Conservation (phyloP, 2,329 filamentous ascomycete genomes). For the Torrubiella hemipterigena region DNA sequence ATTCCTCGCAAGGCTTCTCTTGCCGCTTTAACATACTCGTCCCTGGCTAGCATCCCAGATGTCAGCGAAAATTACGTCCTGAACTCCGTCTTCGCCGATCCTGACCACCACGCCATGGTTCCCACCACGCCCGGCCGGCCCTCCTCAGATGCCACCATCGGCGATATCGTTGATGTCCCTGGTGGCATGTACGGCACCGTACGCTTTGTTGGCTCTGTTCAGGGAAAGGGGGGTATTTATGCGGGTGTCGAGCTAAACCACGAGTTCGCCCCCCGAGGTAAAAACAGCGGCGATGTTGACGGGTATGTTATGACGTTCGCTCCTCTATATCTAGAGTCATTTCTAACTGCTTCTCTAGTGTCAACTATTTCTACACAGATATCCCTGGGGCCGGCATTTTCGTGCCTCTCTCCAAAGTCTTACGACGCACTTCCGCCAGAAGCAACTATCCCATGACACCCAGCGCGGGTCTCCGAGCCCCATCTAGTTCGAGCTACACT, state of each 20-base stretch:
- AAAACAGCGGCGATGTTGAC: constrained; percentile 94
- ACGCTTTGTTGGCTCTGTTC: constrained; percentile 77
- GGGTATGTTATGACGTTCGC: constrained; percentile 45
- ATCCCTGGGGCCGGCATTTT: constrained; percentile 83
- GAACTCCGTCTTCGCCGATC: constrained; percentile 33
- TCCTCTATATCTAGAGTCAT: constrained; percentile 1
- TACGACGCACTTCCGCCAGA: constrained; percentile 51
- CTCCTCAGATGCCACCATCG: constrained; percentile 50
- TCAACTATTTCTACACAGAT: constrained; percentile 72
- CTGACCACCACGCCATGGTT: constrained; percentile 31
- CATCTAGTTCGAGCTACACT: constrained; percentile 48
- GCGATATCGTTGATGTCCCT: constrained; percentile 81
- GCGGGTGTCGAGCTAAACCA: constrained; percentile 79
- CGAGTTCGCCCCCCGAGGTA: constrained; percentile 72
- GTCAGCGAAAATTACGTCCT: constrained; percentile 51
- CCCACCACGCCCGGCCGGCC: constrained; percentile 42
- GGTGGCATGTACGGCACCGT: constrained; percentile 86
- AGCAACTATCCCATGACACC: constrained; percentile 53
- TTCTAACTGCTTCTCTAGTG: constrained; percentile 23
- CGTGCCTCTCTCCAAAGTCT: constrained; percentile 71
- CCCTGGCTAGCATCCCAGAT: constrained; percentile 55
- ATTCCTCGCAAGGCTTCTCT: constrained; percentile 59
- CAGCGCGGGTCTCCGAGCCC: constrained; percentile 48
- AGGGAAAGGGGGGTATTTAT: constrained; percentile 83
- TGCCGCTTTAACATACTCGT: constrained; percentile 52